These are phyloP conservation scores for Floccularia luteovirens DNA, from an alignment of 768 basidiomycete species.

Conservation along the genomic window DNA sequence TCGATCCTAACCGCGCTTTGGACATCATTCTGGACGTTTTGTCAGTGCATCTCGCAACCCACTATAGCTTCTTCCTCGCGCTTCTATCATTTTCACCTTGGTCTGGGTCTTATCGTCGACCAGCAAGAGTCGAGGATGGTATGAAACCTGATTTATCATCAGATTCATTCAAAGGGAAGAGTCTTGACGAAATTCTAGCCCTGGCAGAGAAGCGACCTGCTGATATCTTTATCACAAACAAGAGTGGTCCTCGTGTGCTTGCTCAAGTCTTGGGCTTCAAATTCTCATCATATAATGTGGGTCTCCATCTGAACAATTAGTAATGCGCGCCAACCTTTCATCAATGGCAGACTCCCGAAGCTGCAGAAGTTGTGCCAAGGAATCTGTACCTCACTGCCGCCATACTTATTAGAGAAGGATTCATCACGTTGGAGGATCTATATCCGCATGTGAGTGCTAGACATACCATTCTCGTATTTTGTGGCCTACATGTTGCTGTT, in stretches of 20 bases:
- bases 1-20: constrained; percentile 90
- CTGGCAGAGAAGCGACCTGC: constrained; percentile 37
- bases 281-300: constrained; percentile 83
- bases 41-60: constrained; percentile 70
- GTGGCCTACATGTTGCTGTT: constrained; percentile 9
- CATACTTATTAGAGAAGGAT: constrained; percentile 83
- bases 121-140: constrained; percentile 17
- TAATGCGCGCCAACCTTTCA: constrained; percentile 6
- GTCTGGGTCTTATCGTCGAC: constrained; percentile 44
- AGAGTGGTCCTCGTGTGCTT: constrained; percentile 49
- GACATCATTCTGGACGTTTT: constrained; percentile 93
- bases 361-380: constrained; percentile 54
- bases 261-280: constrained; percentile 98
- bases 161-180: constrained; percentile 46
- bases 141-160: constrained; percentile 31
- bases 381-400: constrained; percentile 79
- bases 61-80: constrained; percentile 85
- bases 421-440: constrained; percentile 80
- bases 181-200: constrained; percentile 57
- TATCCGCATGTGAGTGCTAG: constrained; percentile 81
- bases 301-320: constrained; percentile 17
- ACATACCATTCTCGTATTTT: constrained; percentile 3
- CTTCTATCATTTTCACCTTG: constrained; percentile 86
- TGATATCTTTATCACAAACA: constrained; percentile 10
- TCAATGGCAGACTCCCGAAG: constrained; percentile 40